Percentiles rank a stretch among this genome's conserved stretches.
phyloP scores from a whole-genome alignment of 495 filamentous ascomycete species.

The Trichoderma orchidacearum region DNA sequence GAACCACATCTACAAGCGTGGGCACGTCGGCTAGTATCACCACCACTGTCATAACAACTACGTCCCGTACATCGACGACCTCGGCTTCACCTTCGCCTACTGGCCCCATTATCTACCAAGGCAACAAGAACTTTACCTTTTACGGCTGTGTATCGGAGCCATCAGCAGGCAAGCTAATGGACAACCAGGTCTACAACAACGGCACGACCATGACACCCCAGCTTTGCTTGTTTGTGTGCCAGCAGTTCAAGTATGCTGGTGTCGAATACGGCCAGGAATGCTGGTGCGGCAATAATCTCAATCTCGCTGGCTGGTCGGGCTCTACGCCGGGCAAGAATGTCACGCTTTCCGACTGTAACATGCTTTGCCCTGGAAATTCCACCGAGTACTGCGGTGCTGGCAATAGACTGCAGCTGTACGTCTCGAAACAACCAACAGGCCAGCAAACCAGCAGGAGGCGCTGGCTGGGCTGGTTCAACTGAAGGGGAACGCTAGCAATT shows the following conservation, averaged over 20 bases:
- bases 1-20: slow-evolving; percentile 3
- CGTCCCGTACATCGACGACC: slow-evolving; percentile 4
- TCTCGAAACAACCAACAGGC: too few relatives aligned
- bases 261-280: slow-evolving; percentile 17
- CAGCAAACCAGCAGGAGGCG: too few relatives aligned
- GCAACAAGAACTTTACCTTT: slow-evolving; percentile 15
- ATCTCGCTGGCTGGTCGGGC: slow-evolving; percentile 4
- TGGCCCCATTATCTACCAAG: slow-evolving; percentile 5
- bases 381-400: slow-evolving; percentile 2
- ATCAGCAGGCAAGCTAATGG: slow-evolving; percentile 7
- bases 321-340: slow-evolving; percentile 2
- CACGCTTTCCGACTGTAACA: background rate
- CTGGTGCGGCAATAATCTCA: slow-evolving; percentile 13
- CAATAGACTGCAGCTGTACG: background rate
- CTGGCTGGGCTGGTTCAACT: too few relatives aligned
- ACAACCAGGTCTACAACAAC: slow-evolving; percentile 9
- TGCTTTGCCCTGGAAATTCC: background rate
- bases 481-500: too few relatives aligned
- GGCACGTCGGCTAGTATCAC: background rate
- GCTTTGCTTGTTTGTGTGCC: slow-evolving; percentile 6
- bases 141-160: slow-evolving; percentile 13
- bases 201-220: slow-evolving; percentile 10
- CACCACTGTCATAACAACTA: background rate
- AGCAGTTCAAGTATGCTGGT: slow-evolving; percentile 11
- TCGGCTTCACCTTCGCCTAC: slow-evolving; percentile 6